Conservation (phyloP, 2,329 filamentous ascomycete genomes). For the Bipolaris bicolor region DNA sequence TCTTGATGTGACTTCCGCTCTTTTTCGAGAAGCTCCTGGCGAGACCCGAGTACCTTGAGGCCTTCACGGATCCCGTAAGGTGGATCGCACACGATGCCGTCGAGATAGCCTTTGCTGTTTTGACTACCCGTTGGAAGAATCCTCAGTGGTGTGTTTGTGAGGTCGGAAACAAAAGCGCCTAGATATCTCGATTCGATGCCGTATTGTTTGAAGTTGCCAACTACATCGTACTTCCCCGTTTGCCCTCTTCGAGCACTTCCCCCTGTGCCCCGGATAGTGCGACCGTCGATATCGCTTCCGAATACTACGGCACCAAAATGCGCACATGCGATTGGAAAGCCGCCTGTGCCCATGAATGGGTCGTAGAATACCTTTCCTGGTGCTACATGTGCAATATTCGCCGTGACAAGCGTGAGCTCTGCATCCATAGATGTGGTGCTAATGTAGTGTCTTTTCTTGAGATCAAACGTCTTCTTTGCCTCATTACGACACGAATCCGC, state of each 20-base stretch:
- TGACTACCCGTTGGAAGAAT: conserved; percentile 17
- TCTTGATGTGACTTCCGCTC: conserved; percentile 37
- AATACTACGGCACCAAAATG: conserved; percentile 85
- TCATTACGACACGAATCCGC: conserved; percentile 69
- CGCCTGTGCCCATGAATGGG: conserved; percentile 93
- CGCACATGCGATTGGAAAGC: conserved; percentile 87
- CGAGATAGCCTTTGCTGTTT: conserved; percentile 62
- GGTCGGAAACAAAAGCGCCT: conserved; percentile 81
- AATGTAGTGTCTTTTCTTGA: conserved; percentile 94
- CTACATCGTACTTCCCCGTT: conserved; percentile 55
- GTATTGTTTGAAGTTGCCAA: conserved; percentile 86
- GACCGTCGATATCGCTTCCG: conserved; percentile 92
- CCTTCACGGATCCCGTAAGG: conserved; percentile 96
- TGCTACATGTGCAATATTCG: conserved; percentile 83
- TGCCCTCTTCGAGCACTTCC: conserved; percentile 52
- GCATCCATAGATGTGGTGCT: conserved; percentile 98
- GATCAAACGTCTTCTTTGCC: conserved; percentile 74
- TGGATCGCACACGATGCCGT: conserved; percentile 93
- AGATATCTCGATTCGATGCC: conserved; percentile 69
- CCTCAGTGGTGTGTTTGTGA: conserved; percentile 81
- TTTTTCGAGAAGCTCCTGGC: conserved; percentile 55
- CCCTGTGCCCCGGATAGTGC: conserved; percentile 76
- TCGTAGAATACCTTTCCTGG: conserved; percentile 91
- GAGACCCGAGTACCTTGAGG: conserved; percentile 80
- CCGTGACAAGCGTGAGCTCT: conserved; percentile 87